Percentiles rank a stretch among this genome's conserved stretches.
phyloP scores from a whole-genome alignment of 139 green algal genomes.

The Pedinophyceae sp. region DNA sequence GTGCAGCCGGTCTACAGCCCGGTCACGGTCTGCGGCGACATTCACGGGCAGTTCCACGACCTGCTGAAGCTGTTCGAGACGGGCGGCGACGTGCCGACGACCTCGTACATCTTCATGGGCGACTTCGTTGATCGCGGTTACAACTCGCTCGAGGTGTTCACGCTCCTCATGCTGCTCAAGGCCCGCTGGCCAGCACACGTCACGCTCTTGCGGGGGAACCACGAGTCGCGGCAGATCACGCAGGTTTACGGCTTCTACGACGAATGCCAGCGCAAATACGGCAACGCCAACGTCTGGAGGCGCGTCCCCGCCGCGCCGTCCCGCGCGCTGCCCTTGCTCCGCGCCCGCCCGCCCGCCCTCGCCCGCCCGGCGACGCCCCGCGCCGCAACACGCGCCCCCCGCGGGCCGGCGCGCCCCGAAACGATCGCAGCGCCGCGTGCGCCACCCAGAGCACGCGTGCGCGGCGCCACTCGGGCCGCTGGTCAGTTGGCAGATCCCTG shows the following conservation, averaged over 20 bases:
- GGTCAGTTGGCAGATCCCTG: too few species aligned
- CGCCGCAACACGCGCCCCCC: too few species aligned
- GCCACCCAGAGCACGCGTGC: too few species aligned
- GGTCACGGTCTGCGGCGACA: constrained; percentile 98
- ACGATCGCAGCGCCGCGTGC: too few species aligned
- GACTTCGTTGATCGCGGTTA: constrained; percentile 99
- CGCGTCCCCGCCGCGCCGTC: constrained; percentile 99
- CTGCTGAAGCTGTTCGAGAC: constrained; percentile 94
- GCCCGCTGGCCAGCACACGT: constrained; percentile 82
- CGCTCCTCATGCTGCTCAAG: constrained; percentile 93
- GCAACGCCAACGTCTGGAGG: constrained; percentile 95
- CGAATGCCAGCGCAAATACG: constrained; percentile 97
- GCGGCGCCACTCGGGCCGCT: too few species aligned
- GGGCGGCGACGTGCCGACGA: constrained; percentile 80
- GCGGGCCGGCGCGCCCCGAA: too few species aligned
- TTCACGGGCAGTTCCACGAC: constrained; percentile 99
- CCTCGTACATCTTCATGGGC: constrained; percentile 99
- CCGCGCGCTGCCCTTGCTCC: too few species aligned
- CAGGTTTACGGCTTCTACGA: constrained; percentile 99
- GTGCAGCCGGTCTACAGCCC: constrained; percentile 94
- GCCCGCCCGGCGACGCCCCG: too few species aligned
- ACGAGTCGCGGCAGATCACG: constrained; percentile 97
- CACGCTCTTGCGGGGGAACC: constrained; percentile 93
- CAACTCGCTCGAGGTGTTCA: constrained; percentile 97
- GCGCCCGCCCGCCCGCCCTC: too few species aligned